These are phyloP conservation scores for Maudiozyma saulgeensis DNA, from an alignment of 805 yeast genomes.

Conservation along the genomic window DNA sequence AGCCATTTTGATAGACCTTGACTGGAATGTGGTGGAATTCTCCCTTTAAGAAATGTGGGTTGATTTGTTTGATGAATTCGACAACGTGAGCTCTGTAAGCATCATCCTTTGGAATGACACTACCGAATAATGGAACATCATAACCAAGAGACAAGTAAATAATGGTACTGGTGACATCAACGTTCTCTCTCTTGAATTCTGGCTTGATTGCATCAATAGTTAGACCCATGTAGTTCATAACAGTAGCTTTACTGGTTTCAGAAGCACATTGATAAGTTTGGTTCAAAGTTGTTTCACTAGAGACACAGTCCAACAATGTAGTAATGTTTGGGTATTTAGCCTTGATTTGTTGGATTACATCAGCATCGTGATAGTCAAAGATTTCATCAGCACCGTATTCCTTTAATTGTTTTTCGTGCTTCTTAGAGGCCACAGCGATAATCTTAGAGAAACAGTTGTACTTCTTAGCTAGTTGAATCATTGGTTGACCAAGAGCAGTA, in stretches of 20 bases:
- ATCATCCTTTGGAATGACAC: conserved; percentile 18
- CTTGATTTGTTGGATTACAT: conserved; percentile 37
- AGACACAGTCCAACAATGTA: conserved; percentile 30
- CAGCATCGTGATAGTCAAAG: conserved; percentile 41
- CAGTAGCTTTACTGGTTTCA: conserved; percentile 24
- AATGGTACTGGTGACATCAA: conserved; percentile 28
- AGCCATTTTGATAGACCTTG: conserved; percentile 22
- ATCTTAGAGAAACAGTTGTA: conserved; percentile 35
- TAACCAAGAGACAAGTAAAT: conserved; percentile 34
- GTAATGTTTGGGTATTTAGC: conserved; percentile 24
- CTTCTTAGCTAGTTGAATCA: conserved; percentile 50
- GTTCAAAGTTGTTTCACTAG: conserved; percentile 25
- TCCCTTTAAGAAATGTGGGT: conserved; percentile 14
- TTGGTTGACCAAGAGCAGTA: conserved; percentile 49
- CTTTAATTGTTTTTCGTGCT: conserved; percentile 35
- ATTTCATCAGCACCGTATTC: conserved; percentile 42
- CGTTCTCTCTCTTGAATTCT: conserved; percentile 28
- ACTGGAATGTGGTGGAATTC: conserved; percentile 26
- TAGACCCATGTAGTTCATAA: conserved; percentile 29
- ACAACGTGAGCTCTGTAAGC: conserved; percentile 23
- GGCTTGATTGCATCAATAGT: conserved; percentile 21
- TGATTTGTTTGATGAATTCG: conserved; percentile 15
- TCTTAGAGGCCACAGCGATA: conserved; percentile 42
- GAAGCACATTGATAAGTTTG: conserved; percentile 30
- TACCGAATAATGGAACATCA: conserved; percentile 26